These are phyloP conservation scores for Akanthomyces uredinophilus DNA, from an alignment of 2,329 filamentous ascomycete genomes.

Conservation along the genomic window DNA sequence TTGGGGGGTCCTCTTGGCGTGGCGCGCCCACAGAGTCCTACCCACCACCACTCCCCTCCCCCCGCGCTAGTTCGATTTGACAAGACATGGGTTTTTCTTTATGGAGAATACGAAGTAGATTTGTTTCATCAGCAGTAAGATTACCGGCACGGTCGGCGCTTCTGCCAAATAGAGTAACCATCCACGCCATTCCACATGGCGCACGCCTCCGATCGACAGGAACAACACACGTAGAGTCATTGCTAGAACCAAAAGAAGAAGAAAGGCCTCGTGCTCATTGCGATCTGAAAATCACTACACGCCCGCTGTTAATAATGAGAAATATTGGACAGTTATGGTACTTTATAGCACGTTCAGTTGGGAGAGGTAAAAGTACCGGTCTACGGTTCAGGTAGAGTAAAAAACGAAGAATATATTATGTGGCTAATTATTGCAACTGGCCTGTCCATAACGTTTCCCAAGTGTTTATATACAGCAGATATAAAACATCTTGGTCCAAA, in stretches of 20 bases:
- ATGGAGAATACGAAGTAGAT: not conserved
- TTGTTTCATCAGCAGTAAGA: not conserved
- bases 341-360: too few relatives aligned
- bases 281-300: not conserved
- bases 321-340: too few relatives aligned
- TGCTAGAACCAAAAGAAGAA: not conserved
- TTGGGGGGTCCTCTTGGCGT: too few relatives aligned
- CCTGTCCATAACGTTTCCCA: slow-evolving; percentile 4
- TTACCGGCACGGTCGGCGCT: not conserved
- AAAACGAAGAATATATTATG: slow-evolving; percentile 8
- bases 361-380: not conserved
- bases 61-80: too few relatives aligned
- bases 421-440: slow-evolving; percentile 2
- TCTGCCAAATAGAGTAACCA: not conserved
- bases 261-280: too few relatives aligned
- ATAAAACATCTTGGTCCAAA: not conserved
- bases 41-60: too few relatives aligned
- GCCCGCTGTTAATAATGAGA: too few relatives aligned
- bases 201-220: not conserved
- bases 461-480: not conserved
- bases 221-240: not conserved
- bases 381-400: not conserved
- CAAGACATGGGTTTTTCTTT: too few relatives aligned
- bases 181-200: not conserved
- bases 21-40: too few relatives aligned